Base-by-base conservation (phyloP, 768 basidiomycete genomes). In the Leccinum sublutescens region DNA sequence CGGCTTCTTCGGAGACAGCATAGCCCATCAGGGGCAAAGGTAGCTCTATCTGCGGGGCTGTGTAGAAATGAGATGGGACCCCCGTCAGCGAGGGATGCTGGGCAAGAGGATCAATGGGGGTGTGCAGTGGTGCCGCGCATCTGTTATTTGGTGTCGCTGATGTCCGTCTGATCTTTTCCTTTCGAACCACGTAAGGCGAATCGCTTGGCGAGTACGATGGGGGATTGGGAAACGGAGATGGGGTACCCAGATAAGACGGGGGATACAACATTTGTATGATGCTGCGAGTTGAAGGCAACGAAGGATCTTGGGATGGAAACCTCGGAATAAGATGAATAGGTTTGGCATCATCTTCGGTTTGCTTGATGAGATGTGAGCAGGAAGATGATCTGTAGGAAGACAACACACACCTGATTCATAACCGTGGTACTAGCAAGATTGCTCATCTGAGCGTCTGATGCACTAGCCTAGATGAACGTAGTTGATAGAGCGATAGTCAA, bases 231-330 rank as follows among this genome's bases (percentile, higher is more conserved):
- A 53, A 48, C 21, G 58, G 43, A 47, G 47, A 19, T 33, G 52
- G 51, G 11, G 17, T 48, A 52, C 51, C 61, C 50, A 58, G 38
- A 59, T 62, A 66, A 17, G 68, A 65, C 0, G 66, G 60, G 5
- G 71, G 61, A 50, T 75, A 75, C 11, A 75, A 45, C 5, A 72
- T 61, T n/a, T 72, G 61, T 33, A 70, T 55, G 34, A 73, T 47
- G 38, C 59, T 66, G 23, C 58, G 57, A 19, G 60, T 60, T 1
- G 72, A 57, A 52, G 72, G 70, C 45, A 70, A 25, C 7, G 49
- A 50, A 29, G 7, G 4, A 2, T 25, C 29, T 10, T n/a, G 60
- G 8, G 58, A 49, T 23, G 4, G 19, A 10, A 52, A 11, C 4
- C 25, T 47, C 21, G 21, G n/a, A 8, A 55, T 2, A 14, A 7